Evolutionary conservation across 805 yeast genomes (phyloP).

Genomic region (Saccharomycopsis vini): DNA sequence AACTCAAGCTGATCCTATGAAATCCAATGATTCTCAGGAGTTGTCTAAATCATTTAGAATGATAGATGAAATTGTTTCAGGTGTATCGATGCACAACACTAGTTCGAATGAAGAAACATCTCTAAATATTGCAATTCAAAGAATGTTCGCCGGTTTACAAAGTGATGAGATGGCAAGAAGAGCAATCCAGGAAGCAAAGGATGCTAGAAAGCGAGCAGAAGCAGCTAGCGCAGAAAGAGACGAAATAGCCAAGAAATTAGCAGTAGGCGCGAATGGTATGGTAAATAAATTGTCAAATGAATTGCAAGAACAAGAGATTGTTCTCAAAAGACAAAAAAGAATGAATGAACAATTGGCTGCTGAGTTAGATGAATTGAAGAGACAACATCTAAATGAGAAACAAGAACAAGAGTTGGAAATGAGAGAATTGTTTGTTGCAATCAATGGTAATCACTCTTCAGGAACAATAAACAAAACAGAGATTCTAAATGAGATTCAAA

Average conservation of each 20-base stretch:
- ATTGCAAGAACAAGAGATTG: slow-evolving; percentile 50
- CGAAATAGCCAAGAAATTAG: slow-evolving; percentile 40
- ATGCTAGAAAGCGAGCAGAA: slow-evolving; percentile 32
- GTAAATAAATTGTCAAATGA: slow-evolving; percentile 48
- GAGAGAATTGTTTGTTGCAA: slow-evolving; percentile 58
- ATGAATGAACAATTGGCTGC: slow-evolving; percentile 37
- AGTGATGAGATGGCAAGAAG: slow-evolving; percentile 71
- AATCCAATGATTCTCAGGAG: slow-evolving; percentile 35
- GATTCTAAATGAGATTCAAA: slow-evolving; percentile 23
- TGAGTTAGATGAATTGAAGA: slow-evolving; percentile 34
- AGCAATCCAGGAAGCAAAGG: slow-evolving; percentile 46
- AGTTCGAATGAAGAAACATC: slow-evolving; percentile 37
- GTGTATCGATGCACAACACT: slow-evolving; percentile 34
- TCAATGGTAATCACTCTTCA: slow-evolving; percentile 38
- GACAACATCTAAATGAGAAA: slow-evolving; percentile 41
- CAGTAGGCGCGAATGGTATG: slow-evolving; percentile 59
- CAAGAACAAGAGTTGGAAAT: slow-evolving; percentile 71
- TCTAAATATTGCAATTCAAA: slow-evolving; percentile 57
- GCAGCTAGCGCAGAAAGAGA: slow-evolving; percentile 42
- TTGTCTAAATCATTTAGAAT: slow-evolving; percentile 44
- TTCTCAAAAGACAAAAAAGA: slow-evolving; percentile 43
- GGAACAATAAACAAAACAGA: slow-evolving; percentile 26
- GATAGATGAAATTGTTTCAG: slow-evolving; percentile 46
- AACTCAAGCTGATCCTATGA: slow-evolving; percentile 39
- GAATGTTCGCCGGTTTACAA: slow-evolving; percentile 50